phyloP scores from a whole-genome alignment of 495 filamentous ascomycete species.

The Beverwykella pulmonaria region DNA sequence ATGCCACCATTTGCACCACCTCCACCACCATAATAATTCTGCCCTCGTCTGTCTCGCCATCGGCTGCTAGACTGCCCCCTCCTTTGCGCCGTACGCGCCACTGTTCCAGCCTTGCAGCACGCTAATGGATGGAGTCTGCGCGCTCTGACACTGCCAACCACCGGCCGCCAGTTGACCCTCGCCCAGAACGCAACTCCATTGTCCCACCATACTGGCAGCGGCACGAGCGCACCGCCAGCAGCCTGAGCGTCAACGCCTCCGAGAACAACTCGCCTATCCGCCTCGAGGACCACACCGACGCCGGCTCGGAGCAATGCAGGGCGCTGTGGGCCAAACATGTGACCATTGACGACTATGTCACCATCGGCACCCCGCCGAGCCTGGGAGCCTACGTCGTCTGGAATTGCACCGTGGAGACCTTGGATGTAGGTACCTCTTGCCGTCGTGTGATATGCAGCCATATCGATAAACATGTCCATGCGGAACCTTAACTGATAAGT shows the following conservation, averaged over 20 bases:
- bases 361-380: slow-evolving; percentile 64
- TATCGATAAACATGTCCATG: neutral
- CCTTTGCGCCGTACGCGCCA: slow-evolving; percentile 12
- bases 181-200: slow-evolving; percentile 31
- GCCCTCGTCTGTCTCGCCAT: neutral
- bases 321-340: slow-evolving; percentile 70
- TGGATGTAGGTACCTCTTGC: slow-evolving; percentile 58
- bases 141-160: slow-evolving; percentile 27
- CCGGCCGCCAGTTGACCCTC: slow-evolving; percentile 1
- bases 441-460: slow-evolving; percentile 23
- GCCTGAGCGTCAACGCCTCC: slow-evolving; percentile 37
- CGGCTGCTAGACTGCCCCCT: neutral
- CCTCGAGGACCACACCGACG: slow-evolving; percentile 72
- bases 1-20: neutral
- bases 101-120: neutral
- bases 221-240: slow-evolving; percentile 44
- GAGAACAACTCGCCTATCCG: slow-evolving; percentile 55
- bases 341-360: slow-evolving; percentile 65
- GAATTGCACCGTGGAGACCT: slow-evolving; percentile 70
- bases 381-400: slow-evolving; percentile 75
- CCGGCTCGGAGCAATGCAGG: slow-evolving; percentile 61
- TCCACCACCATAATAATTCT: neutral
- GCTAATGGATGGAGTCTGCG: slow-evolving; percentile 44
- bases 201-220: slow-evolving; percentile 49
- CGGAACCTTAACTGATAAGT: slow-evolving; percentile 25